A percentile compares a stretch with the other conserved stretches of the same genome.
phyloP scores from a whole-genome alignment of 2,329 filamentous ascomycete genomes.

The Botrytis squamosa region DNA sequence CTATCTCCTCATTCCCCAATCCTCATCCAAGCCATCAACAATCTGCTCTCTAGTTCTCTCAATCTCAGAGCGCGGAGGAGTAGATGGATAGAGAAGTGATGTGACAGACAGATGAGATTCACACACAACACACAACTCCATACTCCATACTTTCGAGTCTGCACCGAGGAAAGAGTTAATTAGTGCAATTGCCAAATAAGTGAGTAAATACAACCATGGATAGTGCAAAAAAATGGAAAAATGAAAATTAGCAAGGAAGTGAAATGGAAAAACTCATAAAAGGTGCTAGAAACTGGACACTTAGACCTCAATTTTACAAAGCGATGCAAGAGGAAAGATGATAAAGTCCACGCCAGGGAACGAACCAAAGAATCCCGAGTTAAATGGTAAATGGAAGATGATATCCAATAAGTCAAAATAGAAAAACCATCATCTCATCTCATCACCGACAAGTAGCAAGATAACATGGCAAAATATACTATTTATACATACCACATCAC shows the following conservation, averaged over 20 bases:
- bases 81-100: neutral
- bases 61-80: neutral
- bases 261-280: neutral
- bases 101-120: neutral
- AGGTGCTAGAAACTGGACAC: neutral
- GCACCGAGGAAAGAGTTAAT: rapidly evolving
- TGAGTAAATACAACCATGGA: neutral
- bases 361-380: rapidly evolving
- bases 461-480: neutral
- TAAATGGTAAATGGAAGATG: neutral
- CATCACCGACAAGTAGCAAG: neutral
- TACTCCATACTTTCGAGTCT: neutral
- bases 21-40: neutral
- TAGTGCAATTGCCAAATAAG: neutral
- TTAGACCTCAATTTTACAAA: neutral
- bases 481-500: neutral
- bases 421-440: neutral
- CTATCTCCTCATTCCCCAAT: neutral
- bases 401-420: neutral
- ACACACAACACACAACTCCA: neutral
- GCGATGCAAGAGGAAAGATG: neutral
- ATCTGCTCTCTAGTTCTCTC: neutral
- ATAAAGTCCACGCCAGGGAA: rapidly evolving
- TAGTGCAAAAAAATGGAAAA: neutral
- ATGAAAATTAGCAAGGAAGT: rapidly evolving